These are phyloP conservation scores for Dictyostelium gargantuum DNA, from an alignment of 208 protist genomes.

Conservation along the genomic window DNA sequence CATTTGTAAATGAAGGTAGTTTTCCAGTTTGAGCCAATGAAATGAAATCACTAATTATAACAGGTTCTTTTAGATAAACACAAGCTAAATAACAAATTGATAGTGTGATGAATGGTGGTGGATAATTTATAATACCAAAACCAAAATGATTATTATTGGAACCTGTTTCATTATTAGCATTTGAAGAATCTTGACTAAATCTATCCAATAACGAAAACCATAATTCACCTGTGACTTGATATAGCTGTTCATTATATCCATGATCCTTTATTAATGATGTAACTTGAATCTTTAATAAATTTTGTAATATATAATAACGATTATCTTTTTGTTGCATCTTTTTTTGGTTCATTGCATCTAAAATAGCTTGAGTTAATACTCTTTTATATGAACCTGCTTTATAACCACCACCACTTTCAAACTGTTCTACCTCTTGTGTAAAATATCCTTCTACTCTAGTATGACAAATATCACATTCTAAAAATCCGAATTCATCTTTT, in stretches of 20 bases:
- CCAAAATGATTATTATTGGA: no score
- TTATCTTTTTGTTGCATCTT: background rate
- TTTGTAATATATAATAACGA: conserved; percentile 40
- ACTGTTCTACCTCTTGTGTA: conserved; percentile 4
- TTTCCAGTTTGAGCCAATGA: background rate
- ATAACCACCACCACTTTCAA: background rate
- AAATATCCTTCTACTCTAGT: background rate
- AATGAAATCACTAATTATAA: conserved; percentile 6
- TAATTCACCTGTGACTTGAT: conserved; percentile 47
- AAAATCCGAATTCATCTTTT: conserved; percentile 19
- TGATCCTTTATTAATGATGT: background rate
- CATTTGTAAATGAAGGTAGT: background rate
- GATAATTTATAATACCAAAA: background rate
- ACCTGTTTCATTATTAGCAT: background rate
- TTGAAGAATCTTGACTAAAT: background rate
- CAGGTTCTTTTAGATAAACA: conserved; percentile 6
- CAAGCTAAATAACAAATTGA: background rate
- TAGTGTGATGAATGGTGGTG: background rate
- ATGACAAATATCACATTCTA: conserved; percentile 27
- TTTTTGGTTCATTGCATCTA: background rate
- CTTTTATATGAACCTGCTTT: background rate
- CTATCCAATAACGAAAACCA: conserved; percentile 3
- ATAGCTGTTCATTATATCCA: background rate
- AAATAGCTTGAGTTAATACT: background rate
- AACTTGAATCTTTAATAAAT: background rate